A percentile compares a stretch with the other conserved stretches of the same genome.
Conservation (phyloP, 257 asterid species). For the Plantago major region DNA sequence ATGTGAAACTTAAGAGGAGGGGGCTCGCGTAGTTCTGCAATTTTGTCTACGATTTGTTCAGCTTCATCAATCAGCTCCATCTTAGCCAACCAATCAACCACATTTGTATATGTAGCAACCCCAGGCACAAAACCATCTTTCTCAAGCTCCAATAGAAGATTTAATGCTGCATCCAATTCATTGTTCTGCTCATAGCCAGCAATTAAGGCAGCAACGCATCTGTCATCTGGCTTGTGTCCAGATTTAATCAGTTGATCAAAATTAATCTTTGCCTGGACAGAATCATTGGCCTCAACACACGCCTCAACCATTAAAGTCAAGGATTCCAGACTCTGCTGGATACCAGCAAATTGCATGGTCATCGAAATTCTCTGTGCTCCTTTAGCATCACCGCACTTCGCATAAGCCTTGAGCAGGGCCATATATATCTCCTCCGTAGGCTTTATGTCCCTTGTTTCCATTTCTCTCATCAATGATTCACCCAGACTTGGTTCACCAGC, state of each 20-base stretch:
- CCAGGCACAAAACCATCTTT: conserved; percentile 72
- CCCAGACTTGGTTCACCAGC: conserved; percentile 46
- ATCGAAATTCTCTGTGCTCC: conserved; percentile 41
- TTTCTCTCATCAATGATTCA: conserved; percentile 42
- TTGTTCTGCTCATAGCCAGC: conserved; percentile 54
- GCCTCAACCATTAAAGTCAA: conserved; percentile 61
- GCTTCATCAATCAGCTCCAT: conserved; percentile 74
- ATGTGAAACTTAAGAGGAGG: conserved; percentile 70
- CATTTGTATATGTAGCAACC: conserved; percentile 56
- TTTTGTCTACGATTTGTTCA: conserved; percentile 68
- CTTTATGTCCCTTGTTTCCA: conserved; percentile 50
- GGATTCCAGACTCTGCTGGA: conserved; percentile 41
- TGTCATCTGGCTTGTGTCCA: conserved; percentile 79
- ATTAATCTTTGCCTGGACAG: conserved; percentile 35
- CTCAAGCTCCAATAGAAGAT: conserved; percentile 63
- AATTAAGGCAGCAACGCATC: conserved; percentile 59
- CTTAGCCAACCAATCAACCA: conserved; percentile 74
- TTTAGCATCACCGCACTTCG: conserved; percentile 30
- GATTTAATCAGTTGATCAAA: conserved; percentile 52
- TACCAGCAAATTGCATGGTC: conserved; percentile 51
- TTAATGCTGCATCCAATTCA: conserved; percentile 54
- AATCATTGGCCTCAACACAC: conserved; percentile 32
- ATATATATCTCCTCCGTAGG: conserved; percentile 54
- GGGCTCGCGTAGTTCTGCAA: conserved; percentile 60
- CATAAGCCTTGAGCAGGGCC: conserved; percentile 59